Evolutionary conservation across 2,329 filamentous ascomycete species (phyloP).

Genomic region (Phoma sp.): DNA sequence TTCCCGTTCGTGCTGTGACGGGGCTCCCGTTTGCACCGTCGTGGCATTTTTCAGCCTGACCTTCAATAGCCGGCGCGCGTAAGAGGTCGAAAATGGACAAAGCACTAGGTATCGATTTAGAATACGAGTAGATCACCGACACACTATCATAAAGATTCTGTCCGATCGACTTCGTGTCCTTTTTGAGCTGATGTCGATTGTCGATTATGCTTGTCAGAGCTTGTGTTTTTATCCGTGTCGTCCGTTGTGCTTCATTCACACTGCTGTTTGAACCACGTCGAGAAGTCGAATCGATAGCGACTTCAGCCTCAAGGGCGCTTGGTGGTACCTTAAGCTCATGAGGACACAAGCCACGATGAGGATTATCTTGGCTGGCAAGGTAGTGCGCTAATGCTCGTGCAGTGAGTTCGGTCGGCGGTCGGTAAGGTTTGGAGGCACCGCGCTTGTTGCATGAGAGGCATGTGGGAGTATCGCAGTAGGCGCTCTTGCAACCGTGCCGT

Average conservation of each 20-base stretch:
- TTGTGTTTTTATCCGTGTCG: neutral
- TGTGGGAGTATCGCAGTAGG: constrained; percentile 73
- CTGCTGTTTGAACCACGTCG: neutral
- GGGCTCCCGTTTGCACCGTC: constrained; percentile 18
- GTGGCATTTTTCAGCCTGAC: neutral
- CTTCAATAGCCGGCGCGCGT: constrained; percentile 8
- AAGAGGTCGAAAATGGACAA: constrained; percentile 31
- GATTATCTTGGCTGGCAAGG: constrained; percentile 79
- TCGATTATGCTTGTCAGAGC: constrained; percentile 25
- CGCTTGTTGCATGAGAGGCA: constrained; percentile 81
- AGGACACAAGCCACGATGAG: constrained; percentile 71
- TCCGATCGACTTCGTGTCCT: constrained; percentile 67
- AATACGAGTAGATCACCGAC: constrained; percentile 43
- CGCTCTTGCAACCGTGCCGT: constrained; percentile 76
- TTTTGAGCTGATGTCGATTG: constrained; percentile 44
- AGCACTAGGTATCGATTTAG: constrained; percentile 38
- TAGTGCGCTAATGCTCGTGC: constrained; percentile 81
- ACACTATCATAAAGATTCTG: constrained; percentile 60
- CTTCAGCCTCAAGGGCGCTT: constrained; percentile 31
- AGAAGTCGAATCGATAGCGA: constrained; percentile 4
- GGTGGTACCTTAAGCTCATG: constrained; percentile 49
- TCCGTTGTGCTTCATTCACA: neutral
- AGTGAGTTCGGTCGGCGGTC: constrained; percentile 80
- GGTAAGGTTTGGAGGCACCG: constrained; percentile 70
- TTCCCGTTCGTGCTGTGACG: constrained; percentile 4